phyloP scores from a whole-genome alignment of 1,284 basidiomycete species.

The Cryptococcus sp. region DNA sequence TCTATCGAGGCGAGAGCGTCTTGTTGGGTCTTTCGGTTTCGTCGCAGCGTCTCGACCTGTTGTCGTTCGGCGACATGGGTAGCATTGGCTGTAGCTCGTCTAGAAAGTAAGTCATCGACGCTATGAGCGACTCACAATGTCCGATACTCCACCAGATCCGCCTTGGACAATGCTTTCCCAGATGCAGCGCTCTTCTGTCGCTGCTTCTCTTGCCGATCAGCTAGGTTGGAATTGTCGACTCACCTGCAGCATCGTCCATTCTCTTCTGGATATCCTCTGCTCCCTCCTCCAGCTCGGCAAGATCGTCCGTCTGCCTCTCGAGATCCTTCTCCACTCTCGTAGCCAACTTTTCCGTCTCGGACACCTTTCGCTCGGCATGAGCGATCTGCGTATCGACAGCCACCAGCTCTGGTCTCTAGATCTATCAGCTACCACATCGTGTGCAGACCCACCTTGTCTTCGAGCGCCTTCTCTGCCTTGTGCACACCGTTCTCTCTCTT shows the following conservation, averaged over 20 bases:
- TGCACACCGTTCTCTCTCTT: slow-evolving; percentile 72
- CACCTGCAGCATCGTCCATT: slow-evolving; percentile 72
- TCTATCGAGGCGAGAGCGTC: slow-evolving; percentile 55
- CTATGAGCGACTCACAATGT: slow-evolving; percentile 57
- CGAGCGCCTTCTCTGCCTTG: slow-evolving; percentile 74
- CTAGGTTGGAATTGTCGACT: slow-evolving; percentile 14
- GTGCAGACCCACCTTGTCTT: slow-evolving; percentile 60
- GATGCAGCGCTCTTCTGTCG: slow-evolving; percentile 61
- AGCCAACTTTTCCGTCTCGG: slow-evolving; percentile 60
- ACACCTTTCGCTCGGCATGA: slow-evolving; percentile 71
- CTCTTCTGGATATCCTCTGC: slow-evolving; percentile 62
- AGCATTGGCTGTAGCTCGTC: slow-evolving; percentile 55
- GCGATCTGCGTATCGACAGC: slow-evolving; percentile 78
- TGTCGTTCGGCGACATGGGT: slow-evolving; percentile 84
- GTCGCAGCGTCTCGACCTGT: slow-evolving; percentile 68
- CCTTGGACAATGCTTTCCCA: slow-evolving; percentile 72
- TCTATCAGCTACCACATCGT: background rate
- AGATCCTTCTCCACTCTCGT: slow-evolving; percentile 66
- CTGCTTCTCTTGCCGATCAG: slow-evolving; percentile 60
- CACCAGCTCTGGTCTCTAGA: slow-evolving; percentile 71
- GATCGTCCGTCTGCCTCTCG: slow-evolving; percentile 58
- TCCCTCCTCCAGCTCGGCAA: slow-evolving; percentile 59
- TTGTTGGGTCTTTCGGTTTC: slow-evolving; percentile 70
- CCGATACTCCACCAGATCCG: slow-evolving; percentile 82
- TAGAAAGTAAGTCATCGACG: background rate